Percentiles rank a stretch among this genome's conserved stretches.
These are phyloP conservation scores for Plasmodium chabaudi DNA, from an alignment of 169 alveolate genomes.

Conservation along the genomic window DNA sequence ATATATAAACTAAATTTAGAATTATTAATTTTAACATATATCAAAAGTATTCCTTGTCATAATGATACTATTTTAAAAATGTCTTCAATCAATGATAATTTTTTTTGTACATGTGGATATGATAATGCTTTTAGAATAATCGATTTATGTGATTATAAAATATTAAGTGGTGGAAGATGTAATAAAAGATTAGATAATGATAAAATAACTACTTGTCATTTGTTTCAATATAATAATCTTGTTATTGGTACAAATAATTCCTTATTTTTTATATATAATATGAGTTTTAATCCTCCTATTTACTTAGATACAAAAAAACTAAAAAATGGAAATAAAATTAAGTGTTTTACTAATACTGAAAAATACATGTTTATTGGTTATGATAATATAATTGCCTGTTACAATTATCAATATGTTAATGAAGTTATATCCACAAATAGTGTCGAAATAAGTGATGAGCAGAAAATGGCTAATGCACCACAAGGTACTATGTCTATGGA, in stretches of 20 bases:
- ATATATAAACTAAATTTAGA: slow-evolving; percentile 43
- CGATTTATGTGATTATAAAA: slow-evolving; percentile 62
- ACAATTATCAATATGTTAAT: slow-evolving; percentile 51
- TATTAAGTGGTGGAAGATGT: slow-evolving; percentile 84
- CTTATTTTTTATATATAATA: slow-evolving; percentile 48
- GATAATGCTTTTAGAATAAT: slow-evolving; percentile 81
- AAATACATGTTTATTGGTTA: slow-evolving; percentile 63
- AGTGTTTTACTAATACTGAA: slow-evolving; percentile 68
- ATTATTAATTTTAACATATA: slow-evolving; percentile 60
- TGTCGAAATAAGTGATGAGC: background rate
- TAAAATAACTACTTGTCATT: slow-evolving; percentile 79
- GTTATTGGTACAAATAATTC: slow-evolving; percentile 45
- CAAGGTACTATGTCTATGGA: background rate
- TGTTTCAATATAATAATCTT: slow-evolving; percentile 36
- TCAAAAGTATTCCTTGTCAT: slow-evolving; percentile 78
- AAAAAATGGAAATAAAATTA: slow-evolving; percentile 51
- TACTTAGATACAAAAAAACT: slow-evolving; percentile 45
- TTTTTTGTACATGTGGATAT: slow-evolving; percentile 84
- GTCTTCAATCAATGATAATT: slow-evolving; percentile 17
- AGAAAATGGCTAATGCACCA: background rate
- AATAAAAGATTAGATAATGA: slow-evolving; percentile 82
- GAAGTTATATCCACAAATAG: slow-evolving; percentile 9
- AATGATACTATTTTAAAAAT: slow-evolving; percentile 80
- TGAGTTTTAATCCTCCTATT: slow-evolving; percentile 60
- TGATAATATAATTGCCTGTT: slow-evolving; percentile 68